A percentile compares a stretch with the other conserved stretches of the same genome.
Evolutionary conservation across 768 basidiomycete species (phyloP).

Genomic region (Mycena haematopus): DNA sequence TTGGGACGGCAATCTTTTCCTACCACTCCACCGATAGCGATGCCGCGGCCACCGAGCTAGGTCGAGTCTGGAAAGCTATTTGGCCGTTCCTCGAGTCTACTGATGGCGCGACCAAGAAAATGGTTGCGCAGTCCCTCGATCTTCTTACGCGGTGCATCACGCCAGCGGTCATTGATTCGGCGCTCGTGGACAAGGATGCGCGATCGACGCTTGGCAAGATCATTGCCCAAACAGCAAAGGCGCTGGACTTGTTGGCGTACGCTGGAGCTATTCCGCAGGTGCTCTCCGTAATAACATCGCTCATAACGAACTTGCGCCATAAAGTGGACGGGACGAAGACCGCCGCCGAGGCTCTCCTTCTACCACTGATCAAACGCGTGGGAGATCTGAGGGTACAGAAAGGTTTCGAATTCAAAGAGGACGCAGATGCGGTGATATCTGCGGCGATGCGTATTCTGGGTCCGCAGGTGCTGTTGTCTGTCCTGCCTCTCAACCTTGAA

Average conservation of each 20-base stretch:
- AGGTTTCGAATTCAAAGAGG: conserved; percentile 90
- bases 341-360: conserved; percentile 73
- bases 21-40: conserved; percentile 58
- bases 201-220: conserved; percentile 68
- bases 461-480: conserved; percentile 75
- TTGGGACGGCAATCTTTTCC: conserved; percentile 76
- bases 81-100: conserved; percentile 83
- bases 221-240: conserved; percentile 66
- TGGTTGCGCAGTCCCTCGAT: conserved; percentile 67
- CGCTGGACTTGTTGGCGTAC: conserved; percentile 75
- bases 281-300: conserved; percentile 71
- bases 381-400: conserved; percentile 79
- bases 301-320: conserved; percentile 67
- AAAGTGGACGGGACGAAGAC: conserved; percentile 50
- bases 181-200: conserved; percentile 53
- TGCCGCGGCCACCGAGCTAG: conserved; percentile 59
- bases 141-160: conserved; percentile 76
- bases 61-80: conserved; percentile 72
- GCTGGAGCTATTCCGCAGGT: conserved; percentile 82
- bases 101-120: conserved; percentile 64
- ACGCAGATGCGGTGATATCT: conserved; percentile 78
- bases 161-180: conserved; percentile 59
- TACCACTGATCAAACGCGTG: conserved; percentile 72
- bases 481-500: conserved; percentile 87
- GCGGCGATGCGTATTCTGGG: conserved; percentile 87